Percentiles rank a stretch among this genome's conserved stretches.
These are phyloP conservation scores for Medakamo hakoo DNA, from an alignment of 139 green algal species.

Conservation along the genomic window DNA sequence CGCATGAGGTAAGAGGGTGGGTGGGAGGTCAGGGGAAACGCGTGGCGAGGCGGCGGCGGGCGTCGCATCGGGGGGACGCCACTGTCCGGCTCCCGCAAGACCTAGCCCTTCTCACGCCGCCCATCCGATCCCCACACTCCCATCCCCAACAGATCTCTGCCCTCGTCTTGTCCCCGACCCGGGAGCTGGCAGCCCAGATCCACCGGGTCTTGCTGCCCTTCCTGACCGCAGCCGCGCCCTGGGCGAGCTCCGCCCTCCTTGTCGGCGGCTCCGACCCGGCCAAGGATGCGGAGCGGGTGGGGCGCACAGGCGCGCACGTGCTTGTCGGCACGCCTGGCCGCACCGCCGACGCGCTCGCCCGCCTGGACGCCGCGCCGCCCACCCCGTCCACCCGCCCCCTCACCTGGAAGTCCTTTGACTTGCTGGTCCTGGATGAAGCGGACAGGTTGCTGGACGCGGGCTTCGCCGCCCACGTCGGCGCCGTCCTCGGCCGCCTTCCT, in stretches of 20 bases:
- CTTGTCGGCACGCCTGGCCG: constrained; percentile 87
- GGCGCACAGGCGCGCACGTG: constrained; percentile 42
- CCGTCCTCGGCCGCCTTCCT: constrained; percentile 67
- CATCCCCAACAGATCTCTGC: constrained; percentile 53
- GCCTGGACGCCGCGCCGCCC: constrained; percentile 20
- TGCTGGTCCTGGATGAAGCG: constrained; percentile 92
- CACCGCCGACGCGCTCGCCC: constrained; percentile 72
- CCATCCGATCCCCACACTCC: not conserved
- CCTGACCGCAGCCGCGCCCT: constrained; percentile 30
- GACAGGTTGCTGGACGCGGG: constrained; percentile 91
- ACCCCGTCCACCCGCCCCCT: too few species aligned
- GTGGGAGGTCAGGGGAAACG: not conserved
- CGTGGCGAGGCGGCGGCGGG: not conserved
- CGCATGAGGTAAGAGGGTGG: constrained; percentile 46
- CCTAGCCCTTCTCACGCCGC: not conserved
- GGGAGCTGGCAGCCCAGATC: constrained; percentile 89
- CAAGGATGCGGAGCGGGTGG: constrained; percentile 48
- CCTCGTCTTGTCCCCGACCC: constrained; percentile 80
- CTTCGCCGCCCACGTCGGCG: constrained; percentile 50
- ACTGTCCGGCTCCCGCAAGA: not conserved
- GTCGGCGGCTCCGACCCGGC: constrained; percentile 60
- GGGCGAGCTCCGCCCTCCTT: constrained; percentile 32
- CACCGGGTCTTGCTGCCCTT: constrained; percentile 63
- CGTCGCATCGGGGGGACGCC: not conserved
- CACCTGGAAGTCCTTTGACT: constrained; percentile 41